Percentiles rank a stretch among this genome's conserved stretches.
These are phyloP conservation scores for Trametes cingulata DNA, from an alignment of 768 basidiomycete species.

Conservation along the genomic window DNA sequence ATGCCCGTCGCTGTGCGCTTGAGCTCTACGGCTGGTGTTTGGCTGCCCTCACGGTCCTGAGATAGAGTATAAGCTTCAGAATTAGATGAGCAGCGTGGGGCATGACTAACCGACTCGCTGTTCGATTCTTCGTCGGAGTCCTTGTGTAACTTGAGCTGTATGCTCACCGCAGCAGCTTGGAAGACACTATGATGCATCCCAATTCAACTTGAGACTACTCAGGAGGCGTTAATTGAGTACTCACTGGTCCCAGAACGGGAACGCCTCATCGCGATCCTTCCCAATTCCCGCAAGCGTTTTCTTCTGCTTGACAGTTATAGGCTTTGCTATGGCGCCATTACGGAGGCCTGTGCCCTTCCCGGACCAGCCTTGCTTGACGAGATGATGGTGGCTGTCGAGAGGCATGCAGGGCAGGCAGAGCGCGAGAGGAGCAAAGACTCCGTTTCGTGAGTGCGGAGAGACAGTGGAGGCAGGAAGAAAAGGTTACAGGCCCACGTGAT, in stretches of 20 bases:
- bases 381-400: slow-evolving; percentile 68
- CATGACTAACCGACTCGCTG: slow-evolving; percentile 30
- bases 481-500: slow-evolving; percentile 16
- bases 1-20: slow-evolving; percentile 74
- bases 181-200: slow-evolving; percentile 56
- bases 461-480: slow-evolving; percentile 8
- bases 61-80: neutral
- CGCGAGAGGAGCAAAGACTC: neutral
- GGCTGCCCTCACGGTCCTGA: slow-evolving; percentile 21
- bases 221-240: slow-evolving; percentile 34
- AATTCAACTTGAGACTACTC: neutral
- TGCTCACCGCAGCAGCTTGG: slow-evolving; percentile 78
- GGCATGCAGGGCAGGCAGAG: slow-evolving; percentile 47
- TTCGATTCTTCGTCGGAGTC: slow-evolving; percentile 51
- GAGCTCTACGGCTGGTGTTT: slow-evolving; percentile 29
- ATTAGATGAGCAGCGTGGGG: slow-evolving; percentile 7
- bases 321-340: slow-evolving; percentile 73
- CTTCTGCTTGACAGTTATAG: slow-evolving; percentile 81
- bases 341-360: slow-evolving; percentile 87
- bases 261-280: slow-evolving; percentile 92
- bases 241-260: slow-evolving; percentile 98
- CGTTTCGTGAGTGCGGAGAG: neutral
- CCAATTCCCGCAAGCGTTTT: slow-evolving; percentile 84
- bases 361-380: slow-evolving; percentile 84
- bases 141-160: slow-evolving; percentile 65